phyloP scores from a whole-genome alignment of 2,329 filamentous ascomycete species.

The Colletotrichum aenigma region DNA sequence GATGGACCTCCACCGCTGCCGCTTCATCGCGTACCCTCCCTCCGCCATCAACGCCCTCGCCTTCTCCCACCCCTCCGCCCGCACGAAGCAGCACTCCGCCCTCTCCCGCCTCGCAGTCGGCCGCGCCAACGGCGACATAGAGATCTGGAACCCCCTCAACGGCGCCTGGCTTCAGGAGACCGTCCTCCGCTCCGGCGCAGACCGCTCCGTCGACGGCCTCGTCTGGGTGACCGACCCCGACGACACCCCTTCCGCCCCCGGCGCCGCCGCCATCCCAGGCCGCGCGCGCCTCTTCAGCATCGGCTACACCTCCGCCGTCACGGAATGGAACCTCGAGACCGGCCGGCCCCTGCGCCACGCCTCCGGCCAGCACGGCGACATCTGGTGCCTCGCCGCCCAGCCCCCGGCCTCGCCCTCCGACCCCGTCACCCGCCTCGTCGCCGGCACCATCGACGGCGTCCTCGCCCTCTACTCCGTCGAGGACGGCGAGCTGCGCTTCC shows the following conservation, averaged over 20 bases:
- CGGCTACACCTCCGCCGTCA: conserved; percentile 88
- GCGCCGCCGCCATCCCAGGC: conserved; percentile 37
- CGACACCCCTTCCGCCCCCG: conserved; percentile 57
- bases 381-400: conserved; percentile 94
- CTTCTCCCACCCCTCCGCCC: conserved; percentile 76
- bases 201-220: conserved; percentile 87
- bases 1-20: conserved; percentile 97
- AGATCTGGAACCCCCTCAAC: conserved; percentile 91
- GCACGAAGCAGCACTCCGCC: conserved; percentile 53
- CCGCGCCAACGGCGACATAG: conserved; percentile 92
- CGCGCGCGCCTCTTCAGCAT: conserved; percentile 88
- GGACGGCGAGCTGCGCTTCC: conserved; percentile 81
- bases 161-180: conserved; percentile 90
- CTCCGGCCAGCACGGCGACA: conserved; percentile 91
- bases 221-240: conserved; percentile 90
- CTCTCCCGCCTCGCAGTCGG: conserved; percentile 82
- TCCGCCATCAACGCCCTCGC: conserved; percentile 93
- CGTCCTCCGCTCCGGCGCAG: conserved; percentile 81
- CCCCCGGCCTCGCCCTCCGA: conserved; percentile 48
- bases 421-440: conserved; percentile 69
- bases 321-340: conserved; percentile 90
- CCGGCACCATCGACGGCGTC: conserved; percentile 88
- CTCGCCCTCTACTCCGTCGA: conserved; percentile 86
- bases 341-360: conserved; percentile 81
- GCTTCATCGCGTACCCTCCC: conserved; percentile 91